These are phyloP conservation scores for Penicillium thymicola DNA, from an alignment of 2,329 filamentous ascomycete genomes.

Conservation along the genomic window DNA sequence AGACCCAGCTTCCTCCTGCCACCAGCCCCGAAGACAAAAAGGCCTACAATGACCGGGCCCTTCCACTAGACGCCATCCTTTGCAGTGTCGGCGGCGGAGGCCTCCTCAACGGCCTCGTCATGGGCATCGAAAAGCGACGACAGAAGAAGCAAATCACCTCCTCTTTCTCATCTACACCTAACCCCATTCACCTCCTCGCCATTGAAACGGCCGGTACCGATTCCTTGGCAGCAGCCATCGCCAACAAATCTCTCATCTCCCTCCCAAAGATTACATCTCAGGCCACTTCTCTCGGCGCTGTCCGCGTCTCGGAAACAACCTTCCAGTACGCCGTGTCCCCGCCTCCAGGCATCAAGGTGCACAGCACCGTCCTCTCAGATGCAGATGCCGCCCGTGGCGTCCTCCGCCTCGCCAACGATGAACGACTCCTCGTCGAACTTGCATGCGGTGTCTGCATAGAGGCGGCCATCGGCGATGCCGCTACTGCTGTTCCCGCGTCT, in stretches of 20 bases:
- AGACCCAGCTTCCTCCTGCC: conserved; percentile 38
- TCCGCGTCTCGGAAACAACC: conserved; percentile 64
- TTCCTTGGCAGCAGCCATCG: conserved; percentile 62
- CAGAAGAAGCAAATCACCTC: conserved; percentile 30
- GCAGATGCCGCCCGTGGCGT: conserved; percentile 76
- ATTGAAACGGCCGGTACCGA: conserved; percentile 75
- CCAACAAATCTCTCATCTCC: conserved; percentile 55
- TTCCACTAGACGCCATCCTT: conserved; percentile 64
- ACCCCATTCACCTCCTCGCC: conserved; percentile 58
- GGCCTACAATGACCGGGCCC: conserved; percentile 26
- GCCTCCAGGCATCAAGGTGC: conserved; percentile 49
- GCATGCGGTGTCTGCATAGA: conserved; percentile 79
- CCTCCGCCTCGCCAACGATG: conserved; percentile 75
- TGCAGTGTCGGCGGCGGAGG: conserved; percentile 81
- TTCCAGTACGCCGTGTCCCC: conserved; percentile 60
- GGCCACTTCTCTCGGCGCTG: conserved; percentile 71
- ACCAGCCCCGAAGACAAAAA: conserved; percentile 32
- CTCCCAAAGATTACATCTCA: conserved; percentile 70
- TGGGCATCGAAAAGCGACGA: conserved; percentile 58
- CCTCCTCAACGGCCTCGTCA: conserved; percentile 70
- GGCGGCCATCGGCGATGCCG: conserved; percentile 38
- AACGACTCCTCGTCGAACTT: conserved; percentile 75
- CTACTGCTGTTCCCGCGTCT: conserved; percentile 7
- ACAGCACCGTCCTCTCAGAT: conserved; percentile 65
- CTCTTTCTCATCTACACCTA: conserved; percentile 16